Evolutionary conservation across 2,329 filamentous ascomycete species (phyloP), one percentile per base, ranked within the genome.

Genomic region (Fragosphaeria purpurea): DNA sequence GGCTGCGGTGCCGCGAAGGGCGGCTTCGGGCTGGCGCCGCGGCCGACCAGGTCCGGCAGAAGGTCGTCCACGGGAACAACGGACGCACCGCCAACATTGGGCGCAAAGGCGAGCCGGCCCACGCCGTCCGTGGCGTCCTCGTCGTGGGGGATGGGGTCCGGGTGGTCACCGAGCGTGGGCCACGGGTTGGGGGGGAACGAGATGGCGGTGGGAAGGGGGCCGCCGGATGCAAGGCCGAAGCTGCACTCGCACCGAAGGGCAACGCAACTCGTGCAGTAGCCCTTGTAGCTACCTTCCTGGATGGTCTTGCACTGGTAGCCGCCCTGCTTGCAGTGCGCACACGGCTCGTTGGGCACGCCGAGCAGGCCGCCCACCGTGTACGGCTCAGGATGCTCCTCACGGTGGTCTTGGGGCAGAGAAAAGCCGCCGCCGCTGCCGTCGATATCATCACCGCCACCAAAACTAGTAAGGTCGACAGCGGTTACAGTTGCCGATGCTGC

Each of bases 231-330:
- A 32, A 66, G 62, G 5, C 70, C 75, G 54, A 82, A 76, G 63
- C 78, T 83, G 63, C 79, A 83, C 39, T 73, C 70, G 56, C 73
- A 67, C n/a, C 71, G 69, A 37, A 82, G 65, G 11, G 79, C 79
- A 44, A 82, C 77, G 58, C 80, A 83, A 58, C 73, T 79, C 34
- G 79, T 82, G 59, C 79, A 83, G 56, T 77, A 80, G 53, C 77
- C 76, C 63, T 72, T 76, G 60, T 76, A 74, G 58, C 70, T 68
- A 73, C 78, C 79, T 63, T 82, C 79, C 37, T 71, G 64, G 52
- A 82, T 77, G 37, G 69, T 70, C 64, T 82, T 83, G 71, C 79
- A 83, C 41, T 77, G 70, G 59, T 76, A 80, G 37, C 73, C 71
- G 44, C 73, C 73, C 5, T 69, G 58, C 42, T 67, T 61, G 56